These are phyloP conservation scores for Astrephomene gubernaculifera DNA, from an alignment of 139 green algal genomes.

Conservation along the genomic window DNA sequence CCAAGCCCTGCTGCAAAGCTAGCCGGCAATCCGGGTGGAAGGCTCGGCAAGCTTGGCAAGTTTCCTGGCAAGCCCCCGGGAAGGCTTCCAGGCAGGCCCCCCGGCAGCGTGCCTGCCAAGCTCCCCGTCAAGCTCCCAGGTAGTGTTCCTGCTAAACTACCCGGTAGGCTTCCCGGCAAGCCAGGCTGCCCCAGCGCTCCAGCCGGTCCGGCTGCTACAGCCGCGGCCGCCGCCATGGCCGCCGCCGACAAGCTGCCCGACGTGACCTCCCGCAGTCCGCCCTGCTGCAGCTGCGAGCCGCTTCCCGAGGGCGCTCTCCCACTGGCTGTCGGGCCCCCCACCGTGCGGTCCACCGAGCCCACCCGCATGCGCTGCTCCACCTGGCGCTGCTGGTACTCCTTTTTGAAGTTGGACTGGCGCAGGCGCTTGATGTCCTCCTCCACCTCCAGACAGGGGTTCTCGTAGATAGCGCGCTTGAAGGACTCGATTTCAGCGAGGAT, in stretches of 20 bases:
- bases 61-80: no score
- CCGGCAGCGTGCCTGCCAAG: not conserved
- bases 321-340: not conserved
- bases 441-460: slow-evolving; percentile 52
- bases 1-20: not conserved
- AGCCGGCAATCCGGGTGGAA: no score
- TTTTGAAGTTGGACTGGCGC: slow-evolving; percentile 60
- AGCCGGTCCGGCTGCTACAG: not conserved
- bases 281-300: not conserved
- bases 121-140: not conserved
- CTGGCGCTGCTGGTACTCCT: slow-evolving; percentile 54
- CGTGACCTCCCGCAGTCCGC: not conserved
- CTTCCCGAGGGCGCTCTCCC: not conserved
- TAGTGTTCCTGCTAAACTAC: not conserved
- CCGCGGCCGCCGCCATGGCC: not conserved
- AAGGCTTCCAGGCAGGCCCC: no score
- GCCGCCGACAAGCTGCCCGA: not conserved
- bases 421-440: slow-evolving; percentile 55
- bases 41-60: not conserved
- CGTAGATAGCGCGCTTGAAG: slow-evolving; percentile 52
- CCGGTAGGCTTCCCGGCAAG: not conserved
- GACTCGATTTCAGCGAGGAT: slow-evolving; percentile 39
- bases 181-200: not conserved
- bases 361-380: slow-evolving; percentile 38
- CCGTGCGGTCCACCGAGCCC: not conserved